A percentile compares a stretch with the other conserved stretches of the same genome.
phyloP scores from a whole-genome alignment of 208 protist species.

The Crithidia brevicula region DNA sequence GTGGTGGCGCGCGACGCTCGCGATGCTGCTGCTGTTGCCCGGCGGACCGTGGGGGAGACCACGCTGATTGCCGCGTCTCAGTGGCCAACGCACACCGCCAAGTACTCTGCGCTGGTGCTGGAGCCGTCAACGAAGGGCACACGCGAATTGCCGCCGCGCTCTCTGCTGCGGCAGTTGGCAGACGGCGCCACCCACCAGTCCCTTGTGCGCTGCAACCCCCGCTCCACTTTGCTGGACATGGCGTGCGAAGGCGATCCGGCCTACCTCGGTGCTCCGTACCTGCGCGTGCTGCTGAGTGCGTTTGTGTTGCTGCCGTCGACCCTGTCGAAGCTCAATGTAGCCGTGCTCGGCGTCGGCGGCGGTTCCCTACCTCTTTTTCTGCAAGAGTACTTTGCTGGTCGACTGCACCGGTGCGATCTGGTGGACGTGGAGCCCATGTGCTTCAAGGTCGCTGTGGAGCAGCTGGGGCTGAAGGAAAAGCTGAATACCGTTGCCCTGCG shows the following conservation, averaged over 20 bases:
- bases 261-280: conserved; percentile 80
- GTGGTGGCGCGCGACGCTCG: conserved; percentile 24
- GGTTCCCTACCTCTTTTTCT: conserved; percentile 81
- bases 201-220: conserved; percentile 73
- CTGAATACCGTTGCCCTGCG: conserved; percentile 34
- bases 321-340: conserved; percentile 55
- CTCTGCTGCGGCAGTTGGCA: conserved; percentile 45
- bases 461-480: conserved; percentile 69
- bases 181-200: conserved; percentile 84
- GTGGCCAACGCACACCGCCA: conserved; percentile 69
- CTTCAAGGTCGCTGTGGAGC: conserved; percentile 70
- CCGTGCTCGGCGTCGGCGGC: conserved; percentile 80
- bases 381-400: conserved; percentile 63
- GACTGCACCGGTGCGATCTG: conserved; percentile 62
- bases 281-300: conserved; percentile 76
- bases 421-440: conserved; percentile 83
- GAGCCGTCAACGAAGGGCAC: conserved; percentile 34
- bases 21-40: conserved; percentile 6
- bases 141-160: conserved; percentile 6
- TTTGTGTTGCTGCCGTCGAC: conserved; percentile 65
- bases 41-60: background rate
- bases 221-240: conserved; percentile 40
- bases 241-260: conserved; percentile 67
- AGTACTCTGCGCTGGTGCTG: conserved; percentile 76
- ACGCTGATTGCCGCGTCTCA: conserved; percentile 24